Conservation (phyloP, 371 early-diverging fungal species). For the Rhizopus delemar region DNA sequence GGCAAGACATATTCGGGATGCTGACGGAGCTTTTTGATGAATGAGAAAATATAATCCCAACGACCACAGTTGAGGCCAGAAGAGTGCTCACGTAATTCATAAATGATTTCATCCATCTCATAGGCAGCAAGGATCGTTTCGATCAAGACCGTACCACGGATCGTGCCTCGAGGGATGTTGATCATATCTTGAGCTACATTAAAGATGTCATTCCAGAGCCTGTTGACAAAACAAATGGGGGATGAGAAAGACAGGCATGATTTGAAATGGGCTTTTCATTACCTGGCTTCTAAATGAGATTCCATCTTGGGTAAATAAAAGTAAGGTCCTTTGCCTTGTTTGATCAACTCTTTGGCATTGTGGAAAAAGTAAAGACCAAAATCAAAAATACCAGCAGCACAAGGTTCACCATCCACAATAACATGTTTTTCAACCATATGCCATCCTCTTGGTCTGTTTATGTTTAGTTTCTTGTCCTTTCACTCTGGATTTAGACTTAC, state of each 20-base stretch:
- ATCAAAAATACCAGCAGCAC: constrained; percentile 92
- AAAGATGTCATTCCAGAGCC: constrained; percentile 96
- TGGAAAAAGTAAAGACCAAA: constrained; percentile 96
- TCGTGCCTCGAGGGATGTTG: constrained; percentile 89
- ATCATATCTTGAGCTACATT: constrained; percentile 90
- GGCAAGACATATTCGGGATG: constrained; percentile 85
- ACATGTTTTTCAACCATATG: constrained; percentile 95
- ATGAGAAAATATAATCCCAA: constrained; percentile 97
- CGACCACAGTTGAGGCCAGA: constrained; percentile 96
- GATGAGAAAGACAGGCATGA: too few relatives aligned
- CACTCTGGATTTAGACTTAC: constrained; percentile 36
- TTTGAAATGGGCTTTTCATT: neutral
- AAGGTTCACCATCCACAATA: constrained; percentile 86
- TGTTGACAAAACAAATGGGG: too few relatives aligned
- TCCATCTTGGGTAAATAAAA: constrained; percentile 98
- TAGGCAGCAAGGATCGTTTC: constrained; percentile 95
- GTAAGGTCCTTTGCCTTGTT: constrained; percentile 92
- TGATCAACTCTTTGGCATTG: constrained; percentile 81
- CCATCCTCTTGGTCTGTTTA: constrained; percentile 91
- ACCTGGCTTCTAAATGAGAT: constrained; percentile 88
- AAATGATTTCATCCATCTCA: constrained; percentile 98
- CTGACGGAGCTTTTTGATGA: constrained; percentile 93
- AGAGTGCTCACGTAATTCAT: constrained; percentile 94
- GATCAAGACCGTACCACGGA: constrained; percentile 94
- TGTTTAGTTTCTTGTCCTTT: neutral